Conservation (phyloP, 306 rosid genomes). For the Dryas alaskensis region DNA sequence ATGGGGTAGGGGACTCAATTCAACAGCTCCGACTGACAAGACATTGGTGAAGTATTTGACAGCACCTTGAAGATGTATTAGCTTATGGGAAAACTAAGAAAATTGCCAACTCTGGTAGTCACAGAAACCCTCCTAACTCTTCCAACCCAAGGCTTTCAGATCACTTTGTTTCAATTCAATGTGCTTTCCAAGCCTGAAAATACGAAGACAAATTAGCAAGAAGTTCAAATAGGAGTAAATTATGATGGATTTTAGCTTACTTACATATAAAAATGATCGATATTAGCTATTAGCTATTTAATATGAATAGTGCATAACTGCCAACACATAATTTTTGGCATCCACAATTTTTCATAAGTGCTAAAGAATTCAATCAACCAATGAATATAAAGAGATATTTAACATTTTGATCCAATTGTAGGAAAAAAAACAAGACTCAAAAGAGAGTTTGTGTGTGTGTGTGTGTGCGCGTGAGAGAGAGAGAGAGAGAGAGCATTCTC, state of each 20-base stretch:
- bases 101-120: conserved; percentile 7
- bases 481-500: too few species aligned
- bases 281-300: background rate
- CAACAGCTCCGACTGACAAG: background rate
- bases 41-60: background rate
- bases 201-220: conserved; percentile 11
- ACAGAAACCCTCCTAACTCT: conserved; percentile 32
- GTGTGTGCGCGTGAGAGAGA: too few species aligned
- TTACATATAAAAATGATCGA: background rate
- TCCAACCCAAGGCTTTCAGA: conserved; percentile 69
- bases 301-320: background rate
- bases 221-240: background rate
- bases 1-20: background rate
- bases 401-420: too few species aligned
- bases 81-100: background rate
- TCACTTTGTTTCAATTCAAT: conserved; percentile 63
- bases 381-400: background rate
- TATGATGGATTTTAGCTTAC: background rate
- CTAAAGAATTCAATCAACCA: background rate
- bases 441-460: too few species aligned
- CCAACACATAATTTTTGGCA: background rate
- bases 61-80: background rate
- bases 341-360: background rate
- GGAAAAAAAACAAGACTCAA: background rate
- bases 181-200: conserved; percentile 78